Conservation (phyloP, 495 filamentous ascomycete genomes). For the Evernia prunastri region DNA sequence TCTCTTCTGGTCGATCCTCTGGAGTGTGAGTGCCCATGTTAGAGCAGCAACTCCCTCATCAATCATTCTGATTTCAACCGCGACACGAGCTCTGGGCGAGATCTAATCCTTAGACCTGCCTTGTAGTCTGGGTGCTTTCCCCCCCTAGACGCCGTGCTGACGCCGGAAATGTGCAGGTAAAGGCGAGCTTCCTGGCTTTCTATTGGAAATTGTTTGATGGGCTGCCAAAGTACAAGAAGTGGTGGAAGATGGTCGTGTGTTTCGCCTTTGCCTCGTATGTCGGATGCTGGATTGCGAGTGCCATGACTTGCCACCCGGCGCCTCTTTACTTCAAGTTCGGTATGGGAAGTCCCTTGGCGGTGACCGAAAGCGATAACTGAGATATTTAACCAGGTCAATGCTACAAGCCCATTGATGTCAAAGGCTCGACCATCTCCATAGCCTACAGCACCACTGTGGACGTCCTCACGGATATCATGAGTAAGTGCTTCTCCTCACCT, state of each 20-base stretch:
- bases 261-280: conserved; percentile 36
- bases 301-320: conserved; percentile 33
- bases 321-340: conserved; percentile 38
- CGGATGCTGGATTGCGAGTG: conserved; percentile 34
- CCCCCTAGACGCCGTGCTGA: background rate
- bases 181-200: conserved; percentile 41
- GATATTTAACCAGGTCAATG: conserved; percentile 4
- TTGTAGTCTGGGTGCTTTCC: background rate
- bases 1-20: conserved; percentile 8
- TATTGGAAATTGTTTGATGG: conserved; percentile 41
- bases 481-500: background rate
- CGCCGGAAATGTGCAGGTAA: background rate
- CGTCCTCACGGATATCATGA: conserved; percentile 12
- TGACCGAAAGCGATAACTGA: background rate
- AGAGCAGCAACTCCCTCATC: background rate
- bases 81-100: background rate
- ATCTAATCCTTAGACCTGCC: background rate
- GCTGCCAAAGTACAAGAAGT: conserved; percentile 34
- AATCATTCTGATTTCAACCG: background rate
- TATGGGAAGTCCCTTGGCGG: background rate
- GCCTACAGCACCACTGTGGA: conserved; percentile 11
- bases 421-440: background rate
- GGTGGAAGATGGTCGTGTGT: conserved; percentile 34
- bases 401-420: background rate
- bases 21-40: background rate